These are phyloP conservation scores for Stachybotrys chartarum DNA, from an alignment of 2,329 filamentous ascomycete genomes.

Conservation along the genomic window DNA sequence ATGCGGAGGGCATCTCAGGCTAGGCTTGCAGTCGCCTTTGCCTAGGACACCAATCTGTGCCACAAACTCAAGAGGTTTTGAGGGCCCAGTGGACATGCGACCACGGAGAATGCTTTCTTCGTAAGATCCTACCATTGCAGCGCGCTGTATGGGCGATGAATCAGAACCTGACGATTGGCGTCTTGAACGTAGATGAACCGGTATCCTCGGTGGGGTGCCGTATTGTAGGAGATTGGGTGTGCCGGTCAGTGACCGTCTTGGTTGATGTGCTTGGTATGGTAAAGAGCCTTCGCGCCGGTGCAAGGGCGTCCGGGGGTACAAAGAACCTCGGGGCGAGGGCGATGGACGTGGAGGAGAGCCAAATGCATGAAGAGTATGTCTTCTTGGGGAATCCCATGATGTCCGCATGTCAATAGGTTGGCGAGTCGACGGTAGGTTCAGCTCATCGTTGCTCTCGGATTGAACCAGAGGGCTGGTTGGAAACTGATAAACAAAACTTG, in stretches of 20 bases:
- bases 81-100: slow-evolving; percentile 94
- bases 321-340: slow-evolving; percentile 25
- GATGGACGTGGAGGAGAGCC: slow-evolving; percentile 36
- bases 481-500: slow-evolving; percentile 75
- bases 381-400: slow-evolving; percentile 37
- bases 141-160: slow-evolving; percentile 71
- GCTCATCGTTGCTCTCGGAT: slow-evolving; percentile 75
- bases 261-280: slow-evolving; percentile 72
- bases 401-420: slow-evolving; percentile 42
- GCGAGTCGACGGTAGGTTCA: slow-evolving; percentile 47
- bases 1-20: slow-evolving; percentile 78
- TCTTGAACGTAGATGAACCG: slow-evolving; percentile 46
- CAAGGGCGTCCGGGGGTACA: slow-evolving; percentile 18
- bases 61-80: slow-evolving; percentile 84
- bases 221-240: slow-evolving; percentile 34
- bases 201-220: slow-evolving; percentile 40
- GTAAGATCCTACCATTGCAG: slow-evolving; percentile 95
- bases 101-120: slow-evolving; percentile 94
- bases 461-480: slow-evolving; percentile 91
- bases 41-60: slow-evolving; percentile 94
- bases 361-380: slow-evolving; percentile 67
- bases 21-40: slow-evolving; percentile 80
- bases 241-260: slow-evolving; percentile 65
- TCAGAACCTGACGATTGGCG: slow-evolving; percentile 69
- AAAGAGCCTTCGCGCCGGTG: slow-evolving; percentile 52